Conservation (phyloP, 192 early-diverging fungal genomes). For the Diversispora eburnea region DNA sequence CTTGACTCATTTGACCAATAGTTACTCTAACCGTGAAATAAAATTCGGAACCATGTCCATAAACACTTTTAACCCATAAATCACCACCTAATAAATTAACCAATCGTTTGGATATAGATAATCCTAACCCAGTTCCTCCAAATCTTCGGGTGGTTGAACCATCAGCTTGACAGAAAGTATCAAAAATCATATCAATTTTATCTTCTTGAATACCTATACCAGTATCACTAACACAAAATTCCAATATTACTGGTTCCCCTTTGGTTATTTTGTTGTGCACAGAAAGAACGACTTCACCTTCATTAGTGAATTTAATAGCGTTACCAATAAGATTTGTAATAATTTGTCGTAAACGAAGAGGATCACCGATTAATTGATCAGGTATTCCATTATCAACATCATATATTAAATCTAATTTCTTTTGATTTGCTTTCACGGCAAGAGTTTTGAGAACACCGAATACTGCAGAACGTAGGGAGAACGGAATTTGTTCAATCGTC, state of each 20-base stretch:
- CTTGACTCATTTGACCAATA: slow-evolving; percentile 35
- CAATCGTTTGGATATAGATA: slow-evolving; percentile 78
- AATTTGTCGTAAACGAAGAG: slow-evolving; percentile 70
- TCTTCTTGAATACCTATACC: slow-evolving; percentile 83
- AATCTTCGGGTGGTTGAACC: slow-evolving; percentile 79
- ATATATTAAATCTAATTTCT: slow-evolving; percentile 66
- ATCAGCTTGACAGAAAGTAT: slow-evolving; percentile 81
- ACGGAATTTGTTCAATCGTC: slow-evolving; percentile 70
- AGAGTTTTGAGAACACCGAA: slow-evolving; percentile 69
- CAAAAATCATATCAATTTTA: slow-evolving; percentile 72
- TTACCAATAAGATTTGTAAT: slow-evolving; percentile 82
- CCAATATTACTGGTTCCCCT: slow-evolving; percentile 49
- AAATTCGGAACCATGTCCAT: slow-evolving; percentile 74
- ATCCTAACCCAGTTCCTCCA: slow-evolving; percentile 81
- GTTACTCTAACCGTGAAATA: slow-evolving; percentile 67
- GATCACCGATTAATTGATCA: slow-evolving; percentile 70
- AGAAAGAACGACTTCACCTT: slow-evolving; percentile 64
- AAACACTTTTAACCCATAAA: slow-evolving; percentile 72
- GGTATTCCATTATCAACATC: slow-evolving; percentile 67
- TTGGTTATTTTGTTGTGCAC: slow-evolving; percentile 38
- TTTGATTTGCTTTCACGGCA: slow-evolving; percentile 69
- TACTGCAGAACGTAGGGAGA: slow-evolving; percentile 57
- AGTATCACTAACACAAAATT: slow-evolving; percentile 72
- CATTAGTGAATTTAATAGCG: slow-evolving; percentile 81
- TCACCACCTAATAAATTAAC: slow-evolving; percentile 74